phyloP scores from a whole-genome alignment of 2,329 filamentous ascomycete genomes.

The Monilinia fructigena region DNA sequence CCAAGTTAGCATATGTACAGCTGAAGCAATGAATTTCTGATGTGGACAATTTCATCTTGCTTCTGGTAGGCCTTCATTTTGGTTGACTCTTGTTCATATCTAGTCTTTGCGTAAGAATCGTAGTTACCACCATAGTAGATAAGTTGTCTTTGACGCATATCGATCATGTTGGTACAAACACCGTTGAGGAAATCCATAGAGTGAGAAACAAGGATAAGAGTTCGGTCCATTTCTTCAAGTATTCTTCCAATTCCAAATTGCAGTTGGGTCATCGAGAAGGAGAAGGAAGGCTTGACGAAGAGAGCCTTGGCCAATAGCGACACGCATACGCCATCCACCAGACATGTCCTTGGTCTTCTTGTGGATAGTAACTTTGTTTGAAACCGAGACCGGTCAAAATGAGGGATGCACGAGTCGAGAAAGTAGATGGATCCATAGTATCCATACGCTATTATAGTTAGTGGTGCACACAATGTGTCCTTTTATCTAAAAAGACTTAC shows the following conservation, averaged over 20 bases:
- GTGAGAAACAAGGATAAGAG: conserved; percentile 93
- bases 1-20: conserved; percentile 99
- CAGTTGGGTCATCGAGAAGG: conserved; percentile 95
- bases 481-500: conserved; percentile 51
- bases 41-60: conserved; percentile 98
- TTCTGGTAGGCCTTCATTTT: conserved; percentile 98
- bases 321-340: conserved; percentile 99
- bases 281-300: conserved; percentile 97
- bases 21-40: conserved; percentile 99
- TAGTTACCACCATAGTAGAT: conserved; percentile 99
- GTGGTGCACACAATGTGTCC: conserved; percentile 14
- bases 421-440: conserved; percentile 97
- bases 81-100: conserved; percentile 90
- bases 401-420: conserved; percentile 89
- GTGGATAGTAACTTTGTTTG: conserved; percentile 96
- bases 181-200: conserved; percentile 99
- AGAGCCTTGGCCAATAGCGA: conserved; percentile 94
- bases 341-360: conserved; percentile 99
- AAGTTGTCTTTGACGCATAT: conserved; percentile 87
- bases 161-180: conserved; percentile 97
- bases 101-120: conserved; percentile 95
- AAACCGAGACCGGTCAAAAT: conserved; percentile 98
- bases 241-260: conserved; percentile 97
- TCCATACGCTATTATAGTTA: conserved; percentile 75
- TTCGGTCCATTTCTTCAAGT: conserved; percentile 99